Evolutionary conservation across 768 basidiomycete genomes (phyloP), one percentile per base, ranked within the genome.

Genomic region (Termitomyces sp.): DNA sequence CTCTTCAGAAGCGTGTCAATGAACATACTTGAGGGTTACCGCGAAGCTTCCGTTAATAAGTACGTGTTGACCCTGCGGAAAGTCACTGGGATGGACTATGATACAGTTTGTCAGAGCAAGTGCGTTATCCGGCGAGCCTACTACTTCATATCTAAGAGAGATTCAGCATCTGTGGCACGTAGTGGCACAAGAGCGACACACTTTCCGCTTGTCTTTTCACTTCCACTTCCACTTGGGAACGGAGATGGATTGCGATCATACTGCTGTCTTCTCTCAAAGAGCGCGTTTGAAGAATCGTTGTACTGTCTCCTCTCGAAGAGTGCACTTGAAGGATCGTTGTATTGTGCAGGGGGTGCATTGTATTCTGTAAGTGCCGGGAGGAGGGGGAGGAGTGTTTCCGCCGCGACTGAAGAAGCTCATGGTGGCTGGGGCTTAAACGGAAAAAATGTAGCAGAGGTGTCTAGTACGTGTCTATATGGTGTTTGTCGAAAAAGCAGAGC

Each of bases 21-120:
- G 9, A 22, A 26, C 18, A 84, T 63, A 94, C 95, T 81, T 82
- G 51, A 85, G 83, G 10, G 93, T 95, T 53, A 91, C 65, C 24
- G 90, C 80, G 66, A 80, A 95, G 49, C 74, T 66, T 45, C 84
- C 80, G 63, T 95, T 93, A 27, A 95, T 76, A 16, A 89, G 72
- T 40, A 93, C 88, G 70, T 93, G 93, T 51, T 85, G 82, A 5
- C 86, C 85, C 14, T 83, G 74, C 8, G 73, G 71, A 66, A 95
- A 95, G 71, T 97, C 93, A 5, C 78, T 74, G 1, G 88, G 85
- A 70, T 91, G 77, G 30, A 93, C 91, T 44, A 95, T 83, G 16
- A 96, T 68, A 63, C 91, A 86, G 70, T 95, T 96, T 18, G 85
- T 81, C 58, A 93, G 76, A 0, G 93, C 94, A 26, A 93, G 80